phyloP scores from a whole-genome alignment of 768 basidiomycete species.

The Tulasnella calospora region DNA sequence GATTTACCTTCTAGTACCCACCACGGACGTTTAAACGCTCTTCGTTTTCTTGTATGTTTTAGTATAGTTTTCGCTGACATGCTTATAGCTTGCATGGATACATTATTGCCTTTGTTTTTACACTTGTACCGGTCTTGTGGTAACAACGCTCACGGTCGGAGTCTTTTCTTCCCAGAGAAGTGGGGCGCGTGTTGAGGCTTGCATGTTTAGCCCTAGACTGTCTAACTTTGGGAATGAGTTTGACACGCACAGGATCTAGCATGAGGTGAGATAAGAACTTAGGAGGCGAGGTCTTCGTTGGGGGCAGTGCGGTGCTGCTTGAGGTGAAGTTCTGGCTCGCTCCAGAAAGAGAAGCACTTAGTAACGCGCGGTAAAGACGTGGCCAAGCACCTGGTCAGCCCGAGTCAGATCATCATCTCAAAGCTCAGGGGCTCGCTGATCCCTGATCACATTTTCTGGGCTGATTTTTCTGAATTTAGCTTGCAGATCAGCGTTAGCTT shows the following conservation, averaged over 20 bases:
- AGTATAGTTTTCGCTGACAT: not conserved
- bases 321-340: constrained; percentile 9
- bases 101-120: not conserved
- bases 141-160: not conserved
- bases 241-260: constrained; percentile 4
- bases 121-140: not conserved
- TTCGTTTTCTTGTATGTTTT: constrained; percentile 3
- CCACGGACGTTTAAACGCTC: constrained; percentile 2
- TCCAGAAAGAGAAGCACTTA: not conserved
- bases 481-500: not conserved
- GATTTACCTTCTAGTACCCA: not conserved
- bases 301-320: not conserved
- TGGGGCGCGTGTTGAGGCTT: constrained; percentile 1
- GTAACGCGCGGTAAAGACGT: not conserved
- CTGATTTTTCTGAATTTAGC: not conserved
- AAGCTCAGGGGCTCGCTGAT: not conserved
- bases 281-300: not conserved
- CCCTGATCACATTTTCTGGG: not conserved
- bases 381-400: constrained; percentile 15
- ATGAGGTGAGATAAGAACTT: constrained; percentile 15
- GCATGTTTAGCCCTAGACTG: not conserved
- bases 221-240: not conserved
- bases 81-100: not conserved
- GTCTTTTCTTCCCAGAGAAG: not conserved
- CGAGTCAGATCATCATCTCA: constrained; percentile 8